Evolutionary conservation across 306 rosid genomes (phyloP), one percentile per base, ranked within the genome.

Genomic region (Prunus dulcis): DNA sequence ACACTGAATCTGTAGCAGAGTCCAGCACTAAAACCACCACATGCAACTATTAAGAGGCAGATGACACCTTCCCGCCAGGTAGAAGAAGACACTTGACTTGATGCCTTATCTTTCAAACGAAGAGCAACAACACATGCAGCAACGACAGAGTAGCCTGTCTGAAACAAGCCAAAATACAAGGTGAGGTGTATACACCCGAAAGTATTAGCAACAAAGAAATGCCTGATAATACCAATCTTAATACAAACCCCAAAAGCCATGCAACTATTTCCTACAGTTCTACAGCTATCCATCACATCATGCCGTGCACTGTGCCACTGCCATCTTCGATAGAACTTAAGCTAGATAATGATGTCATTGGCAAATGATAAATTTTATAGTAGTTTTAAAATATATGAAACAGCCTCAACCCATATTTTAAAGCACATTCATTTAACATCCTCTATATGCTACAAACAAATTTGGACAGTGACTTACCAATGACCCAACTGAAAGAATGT

Each of bases 131-230:
- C 97, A 63, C 97, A 91, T 34, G 99, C 99, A n/a, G 97, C 86
- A 72, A 90, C 99, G 80, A 92, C 92, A 72, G 99, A 92, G 84
- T 92, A 95, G 83, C 97, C 99, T n/a, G 97, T 95, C 99, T 95
- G 92, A 85, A 85, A 82, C 56, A 80, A 85, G 72, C 67, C 74
- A 68, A 73, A 9, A 72, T 27, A 75, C 75, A 61, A 61, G 62
- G 82, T 64, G 49, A 83, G 80, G 73, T 17, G 68, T 28, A 47
- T 45, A 32, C 73, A 17, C 19, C 27, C 19, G 30, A 41, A 19
- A 41, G 64, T 58, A 38, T 38, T 41, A 45, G 50, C 6, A 51
- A 20, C 38, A 66, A 57, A 28, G 53, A 38, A 61, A 32, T 13
- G 18, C 13, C 20, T 15, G 34, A 68, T 47, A 45, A 9, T 51